Conservation (phyloP, 2,329 filamentous ascomycete species). For the Pseudofabraea citricarpa region DNA sequence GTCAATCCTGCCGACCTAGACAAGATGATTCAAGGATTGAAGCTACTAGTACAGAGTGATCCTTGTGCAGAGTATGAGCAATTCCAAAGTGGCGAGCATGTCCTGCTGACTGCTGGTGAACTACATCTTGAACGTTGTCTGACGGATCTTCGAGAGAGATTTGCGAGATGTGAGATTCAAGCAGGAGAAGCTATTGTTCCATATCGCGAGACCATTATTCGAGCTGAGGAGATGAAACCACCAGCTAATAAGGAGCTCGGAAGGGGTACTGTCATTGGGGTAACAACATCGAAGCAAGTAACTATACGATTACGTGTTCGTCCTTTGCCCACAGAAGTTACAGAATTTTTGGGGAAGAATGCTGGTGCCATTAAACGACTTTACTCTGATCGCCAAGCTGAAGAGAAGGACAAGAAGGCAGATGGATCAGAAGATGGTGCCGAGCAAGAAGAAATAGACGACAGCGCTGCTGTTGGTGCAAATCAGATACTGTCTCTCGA, state of each 20-base stretch:
- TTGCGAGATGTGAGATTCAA: slow-evolving; percentile 91
- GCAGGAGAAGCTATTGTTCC: slow-evolving; percentile 92
- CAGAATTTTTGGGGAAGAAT: slow-evolving; percentile 81
- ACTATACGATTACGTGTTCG: slow-evolving; percentile 71
- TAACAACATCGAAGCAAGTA: slow-evolving; percentile 82
- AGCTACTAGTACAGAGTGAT: slow-evolving; percentile 86
- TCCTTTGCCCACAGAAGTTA: slow-evolving; percentile 73
- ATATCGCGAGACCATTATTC: slow-evolving; percentile 87
- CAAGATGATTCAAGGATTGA: slow-evolving; percentile 89
- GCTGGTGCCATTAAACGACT: slow-evolving; percentile 71
- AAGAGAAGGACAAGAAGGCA: slow-evolving; percentile 28
- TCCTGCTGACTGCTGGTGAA: slow-evolving; percentile 89
- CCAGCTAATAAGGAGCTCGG: slow-evolving; percentile 82
- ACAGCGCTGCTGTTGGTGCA: slow-evolving; percentile 54
- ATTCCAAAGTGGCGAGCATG: slow-evolving; percentile 88
- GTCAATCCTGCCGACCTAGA: slow-evolving; percentile 84
- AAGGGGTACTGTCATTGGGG: slow-evolving; percentile 69
- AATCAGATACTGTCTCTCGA: slow-evolving; percentile 61
- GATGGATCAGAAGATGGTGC: slow-evolving; percentile 16
- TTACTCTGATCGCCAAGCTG: slow-evolving; percentile 63
- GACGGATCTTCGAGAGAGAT: slow-evolving; percentile 87
- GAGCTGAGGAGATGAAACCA: slow-evolving; percentile 85
- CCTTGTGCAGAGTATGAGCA: slow-evolving; percentile 96
- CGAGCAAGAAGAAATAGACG: slow-evolving; percentile 38
- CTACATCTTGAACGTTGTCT: slow-evolving; percentile 90